These are phyloP conservation scores for Senecio squalidus DNA, from an alignment of 140 eudicot species.

Conservation along the genomic window DNA sequence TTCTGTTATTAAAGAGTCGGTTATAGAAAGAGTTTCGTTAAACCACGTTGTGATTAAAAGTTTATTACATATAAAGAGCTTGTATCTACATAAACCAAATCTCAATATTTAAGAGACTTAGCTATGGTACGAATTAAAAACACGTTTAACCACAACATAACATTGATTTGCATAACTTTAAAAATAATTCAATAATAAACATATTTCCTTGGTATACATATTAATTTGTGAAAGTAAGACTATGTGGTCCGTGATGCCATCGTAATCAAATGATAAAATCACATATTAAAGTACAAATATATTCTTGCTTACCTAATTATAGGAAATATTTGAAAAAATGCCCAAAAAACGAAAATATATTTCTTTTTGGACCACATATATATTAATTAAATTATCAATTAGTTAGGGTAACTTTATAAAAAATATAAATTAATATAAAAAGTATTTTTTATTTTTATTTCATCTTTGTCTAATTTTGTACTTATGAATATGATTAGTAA, in stretches of 20 bases:
- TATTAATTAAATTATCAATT: neutral
- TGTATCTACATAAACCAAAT: too few relatives aligned
- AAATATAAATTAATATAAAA: too few relatives aligned
- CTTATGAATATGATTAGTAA: neutral
- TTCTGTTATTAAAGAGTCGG: too few relatives aligned
- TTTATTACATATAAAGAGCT: too few relatives aligned
- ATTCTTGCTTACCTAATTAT: conserved; percentile 13
- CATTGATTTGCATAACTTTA: too few relatives aligned
- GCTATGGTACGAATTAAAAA: too few relatives aligned
- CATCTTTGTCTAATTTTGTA: neutral
- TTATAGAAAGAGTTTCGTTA: too few relatives aligned
- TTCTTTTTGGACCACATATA: neutral
- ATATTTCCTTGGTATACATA: neutral
- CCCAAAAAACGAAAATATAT: neutral
- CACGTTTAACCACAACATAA: too few relatives aligned
- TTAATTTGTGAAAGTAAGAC: neutral
- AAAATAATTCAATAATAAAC: neutral
- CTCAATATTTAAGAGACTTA: too few relatives aligned
- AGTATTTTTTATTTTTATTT: neutral
- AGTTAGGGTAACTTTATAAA: neutral
- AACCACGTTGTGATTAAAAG: too few relatives aligned
- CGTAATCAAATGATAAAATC: neutral
- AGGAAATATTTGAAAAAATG: conserved; percentile 10
- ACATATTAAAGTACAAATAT: conserved; percentile 1
- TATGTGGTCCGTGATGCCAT: conserved; percentile 2